Evolutionary conservation across 1,284 basidiomycete genomes (phyloP), one percentile per base, ranked within the genome.

Genomic region (Fomitopsis schrenkii): DNA sequence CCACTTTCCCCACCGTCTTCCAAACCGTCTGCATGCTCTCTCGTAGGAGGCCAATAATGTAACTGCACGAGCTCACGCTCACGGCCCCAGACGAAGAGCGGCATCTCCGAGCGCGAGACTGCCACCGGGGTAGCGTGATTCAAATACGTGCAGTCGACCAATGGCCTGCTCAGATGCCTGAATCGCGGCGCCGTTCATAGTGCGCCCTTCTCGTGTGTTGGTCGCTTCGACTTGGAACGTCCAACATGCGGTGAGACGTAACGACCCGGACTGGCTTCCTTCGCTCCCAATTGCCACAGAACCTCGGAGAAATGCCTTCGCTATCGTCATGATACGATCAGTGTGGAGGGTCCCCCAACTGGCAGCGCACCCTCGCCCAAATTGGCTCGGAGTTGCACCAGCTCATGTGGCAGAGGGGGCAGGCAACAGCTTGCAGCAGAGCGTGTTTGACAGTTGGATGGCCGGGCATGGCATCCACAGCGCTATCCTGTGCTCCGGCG

Each of bases 261-360:
- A 38, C 52, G 35, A 38, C 52, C 33, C 35, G 35, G 17, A 36
- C 7, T n/a, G 15, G 52, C n/a, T 26, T 54, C 36, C 52, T 10
- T 33, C 35, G 36, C 36, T 54, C 52, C 35, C 52, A 54, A 40
- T 54, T 35, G n/a, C 7, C 35, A 19, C 52, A 26, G 52, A 54
- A 54, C 52, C 52, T 54, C 52, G 52, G 52, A 54, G 52, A 38
- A 54, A 36, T 15, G 17, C 35, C 52, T 19, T 54, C 36, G 5
- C 52, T 54, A 54, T 54, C 52, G 52, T 54, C 52, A 36, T 54
- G 52, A 54, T 54, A 40, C 52, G 52, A 54, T 54, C 52, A 54
- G 52, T 36, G 52, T 36, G 35, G 35, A 54, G 48, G 48, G 48
- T n/a, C 35, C 26, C 28, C 26, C 26, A 12, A 30, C 8, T 3